Conservation (phyloP, 1,284 basidiomycete species). For the Moesziomyces aphidis region DNA sequence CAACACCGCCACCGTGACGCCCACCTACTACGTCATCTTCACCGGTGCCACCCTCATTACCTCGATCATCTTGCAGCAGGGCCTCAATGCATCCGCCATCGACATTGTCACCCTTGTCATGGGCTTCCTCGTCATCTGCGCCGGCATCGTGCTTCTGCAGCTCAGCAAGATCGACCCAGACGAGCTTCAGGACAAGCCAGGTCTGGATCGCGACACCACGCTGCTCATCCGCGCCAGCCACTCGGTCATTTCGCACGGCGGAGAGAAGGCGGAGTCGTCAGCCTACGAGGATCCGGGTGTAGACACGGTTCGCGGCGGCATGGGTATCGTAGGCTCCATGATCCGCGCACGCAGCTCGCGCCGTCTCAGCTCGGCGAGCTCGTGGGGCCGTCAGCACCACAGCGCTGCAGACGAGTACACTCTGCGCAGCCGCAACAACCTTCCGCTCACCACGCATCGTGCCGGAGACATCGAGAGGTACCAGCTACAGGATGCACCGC, state of each 20-base stretch:
- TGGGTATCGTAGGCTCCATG: constrained; percentile 65
- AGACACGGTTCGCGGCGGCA: constrained; percentile 65
- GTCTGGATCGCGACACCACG: constrained; percentile 61
- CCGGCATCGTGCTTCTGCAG: constrained; percentile 93
- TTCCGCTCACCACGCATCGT: constrained; percentile 42
- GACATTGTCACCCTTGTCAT: constrained; percentile 81
- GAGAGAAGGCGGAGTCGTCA: constrained; percentile 39
- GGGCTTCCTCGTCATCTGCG: constrained; percentile 84
- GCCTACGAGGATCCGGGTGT: constrained; percentile 65
- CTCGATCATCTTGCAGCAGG: constrained; percentile 82
- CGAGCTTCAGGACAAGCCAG: constrained; percentile 58
- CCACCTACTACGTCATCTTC: constrained; percentile 86
- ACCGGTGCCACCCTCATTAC: constrained; percentile 79
- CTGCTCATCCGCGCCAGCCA: constrained; percentile 62
- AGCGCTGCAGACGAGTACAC: constrained; percentile 54
- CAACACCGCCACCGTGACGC: constrained; percentile 84
- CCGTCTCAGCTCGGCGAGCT: constrained; percentile 39
- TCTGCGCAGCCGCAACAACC: constrained; percentile 31
- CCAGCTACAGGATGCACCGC: constrained; percentile 61
- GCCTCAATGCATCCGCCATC: constrained; percentile 78
- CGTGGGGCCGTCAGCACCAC: constrained; percentile 37
- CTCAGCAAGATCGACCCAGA: constrained; percentile 80
- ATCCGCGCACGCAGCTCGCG: constrained; percentile 64
- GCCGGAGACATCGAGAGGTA: constrained; percentile 50
- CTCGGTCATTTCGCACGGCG: constrained; percentile 46